Percentiles rank a stretch among this genome's conserved stretches.
Evolutionary conservation across 257 asterid genomes (phyloP).

Genomic region (Fraxinus cuspidata): DNA sequence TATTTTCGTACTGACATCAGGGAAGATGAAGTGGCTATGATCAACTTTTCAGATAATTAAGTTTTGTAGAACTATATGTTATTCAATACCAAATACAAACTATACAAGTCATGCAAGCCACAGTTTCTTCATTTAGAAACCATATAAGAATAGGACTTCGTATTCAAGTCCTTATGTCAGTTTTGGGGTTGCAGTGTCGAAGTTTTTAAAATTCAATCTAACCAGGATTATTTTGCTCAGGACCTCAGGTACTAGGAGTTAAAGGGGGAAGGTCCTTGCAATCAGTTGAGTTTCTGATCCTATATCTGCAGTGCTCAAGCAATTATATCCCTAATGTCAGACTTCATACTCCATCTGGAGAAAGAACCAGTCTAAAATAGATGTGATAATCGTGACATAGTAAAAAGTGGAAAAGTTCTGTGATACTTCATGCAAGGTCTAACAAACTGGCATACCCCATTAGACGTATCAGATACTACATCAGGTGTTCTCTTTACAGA

Average conservation of each 20-base stretch:
- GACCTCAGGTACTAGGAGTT: neutral
- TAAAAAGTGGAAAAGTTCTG: neutral
- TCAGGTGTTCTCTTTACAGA: constrained; percentile 33
- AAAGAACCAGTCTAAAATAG: neutral
- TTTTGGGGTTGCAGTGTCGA: neutral
- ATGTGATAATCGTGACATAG: constrained; percentile 1
- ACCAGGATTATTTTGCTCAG: neutral
- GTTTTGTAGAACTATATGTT: neutral
- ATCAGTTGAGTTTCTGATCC: neutral
- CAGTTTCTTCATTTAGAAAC: neutral
- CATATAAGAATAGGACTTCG: neutral
- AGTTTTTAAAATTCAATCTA: neutral
- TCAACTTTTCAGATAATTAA: neutral
- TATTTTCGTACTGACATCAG: neutral
- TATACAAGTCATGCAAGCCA: neutral
- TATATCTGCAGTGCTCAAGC: neutral
- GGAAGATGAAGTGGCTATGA: neutral
- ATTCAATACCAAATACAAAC: neutral
- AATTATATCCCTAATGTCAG: neutral
- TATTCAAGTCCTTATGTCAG: neutral
- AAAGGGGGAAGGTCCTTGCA: neutral
- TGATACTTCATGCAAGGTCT: constrained; percentile 10
- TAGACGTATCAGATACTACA: constrained; percentile 53
- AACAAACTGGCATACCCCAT: constrained; percentile 53
- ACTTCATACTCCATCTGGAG: neutral